phyloP scores from a whole-genome alignment of 2,329 filamentous ascomycete species.

The Pseudogymnoascus sp. region DNA sequence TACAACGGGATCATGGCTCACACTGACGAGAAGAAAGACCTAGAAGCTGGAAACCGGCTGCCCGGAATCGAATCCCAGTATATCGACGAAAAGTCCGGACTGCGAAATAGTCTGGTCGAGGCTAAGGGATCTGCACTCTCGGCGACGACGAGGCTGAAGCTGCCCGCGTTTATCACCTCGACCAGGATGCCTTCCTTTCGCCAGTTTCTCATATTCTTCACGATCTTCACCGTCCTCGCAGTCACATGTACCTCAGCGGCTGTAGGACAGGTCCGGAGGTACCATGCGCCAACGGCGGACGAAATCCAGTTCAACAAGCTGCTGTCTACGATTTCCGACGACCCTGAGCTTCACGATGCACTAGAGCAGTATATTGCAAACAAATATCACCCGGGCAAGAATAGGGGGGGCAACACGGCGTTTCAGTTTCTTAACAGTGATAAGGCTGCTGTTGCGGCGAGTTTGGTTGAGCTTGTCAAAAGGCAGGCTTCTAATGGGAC shows the following conservation, averaged over 20 bases:
- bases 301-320: slow-evolving; percentile 1
- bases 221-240: neutral
- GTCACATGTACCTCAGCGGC: neutral
- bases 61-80: neutral
- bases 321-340: neutral
- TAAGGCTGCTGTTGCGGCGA: neutral
- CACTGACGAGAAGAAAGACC: neutral
- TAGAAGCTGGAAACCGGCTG: neutral
- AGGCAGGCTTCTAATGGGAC: neutral
- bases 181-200: slow-evolving; percentile 2
- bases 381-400: neutral
- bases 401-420: neutral
- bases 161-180: neutral
- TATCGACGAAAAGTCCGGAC: neutral
- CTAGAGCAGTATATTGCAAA: neutral
- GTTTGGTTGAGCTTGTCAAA: neutral
- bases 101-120: neutral
- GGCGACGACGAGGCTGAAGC: neutral
- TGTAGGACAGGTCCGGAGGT: neutral
- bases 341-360: neutral
- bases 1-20: neutral
- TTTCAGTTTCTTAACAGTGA: neutral
- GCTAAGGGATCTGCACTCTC: neutral
- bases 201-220: neutral
- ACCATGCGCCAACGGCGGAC: neutral